These are phyloP conservation scores for Bacidia gigantensis DNA, from an alignment of 495 filamentous ascomycete species.

Conservation along the genomic window DNA sequence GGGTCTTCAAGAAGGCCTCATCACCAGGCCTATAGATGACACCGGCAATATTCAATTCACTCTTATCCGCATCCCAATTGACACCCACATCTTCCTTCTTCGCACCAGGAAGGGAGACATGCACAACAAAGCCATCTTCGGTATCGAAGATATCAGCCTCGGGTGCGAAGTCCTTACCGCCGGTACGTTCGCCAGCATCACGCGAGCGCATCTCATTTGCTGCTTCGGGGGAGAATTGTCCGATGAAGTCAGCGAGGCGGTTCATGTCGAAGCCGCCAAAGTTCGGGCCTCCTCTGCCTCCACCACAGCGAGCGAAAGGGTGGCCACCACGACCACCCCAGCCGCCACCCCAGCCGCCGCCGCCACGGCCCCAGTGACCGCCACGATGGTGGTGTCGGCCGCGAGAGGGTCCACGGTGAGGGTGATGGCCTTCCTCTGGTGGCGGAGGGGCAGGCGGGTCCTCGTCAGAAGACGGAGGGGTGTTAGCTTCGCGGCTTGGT, in stretches of 20 bases:
- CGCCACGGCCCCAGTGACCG: constrained; percentile 12
- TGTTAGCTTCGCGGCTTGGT: neutral
- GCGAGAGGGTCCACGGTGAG: constrained; percentile 12
- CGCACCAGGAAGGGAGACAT: constrained; percentile 62
- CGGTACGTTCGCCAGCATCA: constrained; percentile 22
- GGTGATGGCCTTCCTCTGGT: constrained; percentile 14
- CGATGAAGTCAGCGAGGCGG: constrained; percentile 19
- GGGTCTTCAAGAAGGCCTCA: constrained; percentile 53
- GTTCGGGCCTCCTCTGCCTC: constrained; percentile 10
- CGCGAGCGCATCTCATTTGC: constrained; percentile 11
- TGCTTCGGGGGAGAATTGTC: constrained; percentile 26
- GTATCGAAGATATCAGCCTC: constrained; percentile 62
- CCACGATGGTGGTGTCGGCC: constrained; percentile 7
- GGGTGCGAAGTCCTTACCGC: constrained; percentile 43
- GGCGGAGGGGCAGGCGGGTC: constrained; percentile 15
- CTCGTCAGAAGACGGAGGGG: constrained; percentile 11
- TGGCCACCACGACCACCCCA: constrained; percentile 5
- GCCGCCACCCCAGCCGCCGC: constrained; percentile 12
- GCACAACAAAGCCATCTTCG: constrained; percentile 45
- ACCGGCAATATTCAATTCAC: constrained; percentile 49
- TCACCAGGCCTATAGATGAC: constrained; percentile 57
- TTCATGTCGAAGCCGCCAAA: constrained; percentile 27
- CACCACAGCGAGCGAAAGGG: too few relatives aligned
- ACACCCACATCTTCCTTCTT: constrained; percentile 66
- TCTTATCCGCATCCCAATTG: constrained; percentile 56